phyloP scores from a whole-genome alignment of 441 rosid genomes.

The Gossypium gossypioides region DNA sequence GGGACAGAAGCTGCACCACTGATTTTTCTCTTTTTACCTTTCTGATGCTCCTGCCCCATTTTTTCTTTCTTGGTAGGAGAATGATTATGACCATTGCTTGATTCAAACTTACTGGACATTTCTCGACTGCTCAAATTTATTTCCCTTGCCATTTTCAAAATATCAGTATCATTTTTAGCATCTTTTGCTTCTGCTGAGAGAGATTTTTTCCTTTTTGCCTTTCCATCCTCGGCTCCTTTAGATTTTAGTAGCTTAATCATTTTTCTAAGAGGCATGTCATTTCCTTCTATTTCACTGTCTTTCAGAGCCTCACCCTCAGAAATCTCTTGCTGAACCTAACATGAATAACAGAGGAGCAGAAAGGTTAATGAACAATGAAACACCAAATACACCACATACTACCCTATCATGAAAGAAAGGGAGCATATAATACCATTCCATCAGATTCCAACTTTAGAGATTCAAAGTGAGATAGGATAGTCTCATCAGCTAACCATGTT shows the following conservation, averaged over 20 bases:
- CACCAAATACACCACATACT: constrained; percentile 5
- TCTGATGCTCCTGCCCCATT: constrained; percentile 34
- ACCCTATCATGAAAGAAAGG: not conserved
- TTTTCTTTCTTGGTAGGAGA: constrained; percentile 34
- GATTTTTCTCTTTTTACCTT: constrained; percentile 47
- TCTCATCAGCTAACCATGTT: constrained; percentile 86
- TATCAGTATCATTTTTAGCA: constrained; percentile 64
- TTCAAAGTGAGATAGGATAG: constrained; percentile 59
- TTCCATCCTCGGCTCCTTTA: constrained; percentile 51
- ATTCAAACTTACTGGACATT: constrained; percentile 48
- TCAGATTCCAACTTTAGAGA: constrained; percentile 54
- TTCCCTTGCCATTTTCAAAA: constrained; percentile 81
- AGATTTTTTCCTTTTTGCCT: constrained; percentile 43
- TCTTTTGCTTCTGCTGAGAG: constrained; percentile 35
- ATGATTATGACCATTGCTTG: constrained; percentile 74
- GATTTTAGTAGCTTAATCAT: constrained; percentile 66
- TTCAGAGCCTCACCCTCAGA: constrained; percentile 39
- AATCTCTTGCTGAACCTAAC: constrained; percentile 46
- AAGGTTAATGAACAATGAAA: constrained; percentile 20
- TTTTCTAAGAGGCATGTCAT: constrained; percentile 73
- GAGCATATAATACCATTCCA: constrained; percentile 40
- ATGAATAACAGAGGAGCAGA: constrained; percentile 9
- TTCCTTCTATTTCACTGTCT: constrained; percentile 63
- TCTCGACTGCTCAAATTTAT: constrained; percentile 65
- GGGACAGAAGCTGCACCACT: constrained; percentile 39